Conservation (phyloP, 495 filamentous ascomycete species). For the Zalerion maritima region DNA sequence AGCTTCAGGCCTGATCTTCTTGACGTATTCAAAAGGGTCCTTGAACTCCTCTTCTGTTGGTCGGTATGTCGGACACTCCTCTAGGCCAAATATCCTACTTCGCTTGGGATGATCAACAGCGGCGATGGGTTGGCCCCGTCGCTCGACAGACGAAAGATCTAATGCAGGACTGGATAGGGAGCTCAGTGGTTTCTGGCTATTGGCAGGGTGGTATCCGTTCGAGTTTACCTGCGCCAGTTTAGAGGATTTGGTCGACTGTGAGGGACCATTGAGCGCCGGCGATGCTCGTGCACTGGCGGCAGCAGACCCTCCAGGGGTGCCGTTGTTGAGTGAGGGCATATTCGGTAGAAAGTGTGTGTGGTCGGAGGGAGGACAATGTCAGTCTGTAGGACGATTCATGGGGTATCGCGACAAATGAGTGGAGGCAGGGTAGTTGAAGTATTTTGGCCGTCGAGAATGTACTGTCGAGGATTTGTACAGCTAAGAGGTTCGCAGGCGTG, state of each 20-base stretch:
- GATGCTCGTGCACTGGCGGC: conserved; percentile 30
- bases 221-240: conserved; percentile 29
- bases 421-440: no score
- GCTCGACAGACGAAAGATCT: conserved; percentile 81
- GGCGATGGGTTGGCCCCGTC: conserved; percentile 62
- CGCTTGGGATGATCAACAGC: conserved; percentile 62
- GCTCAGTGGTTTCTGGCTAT: conserved; percentile 33
- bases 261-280: conserved; percentile 23
- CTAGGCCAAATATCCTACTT: conserved; percentile 64
- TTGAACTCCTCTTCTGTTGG: conserved; percentile 90
- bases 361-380: no score
- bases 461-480: no score
- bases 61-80: conserved; percentile 82
- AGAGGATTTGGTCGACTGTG: conserved; percentile 14
- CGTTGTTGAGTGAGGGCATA: conserved; percentile 5
- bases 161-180: conserved; percentile 44
- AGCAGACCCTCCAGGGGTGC: conserved; percentile 2
- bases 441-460: no score
- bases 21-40: conserved; percentile 84
- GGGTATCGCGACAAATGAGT: no score
- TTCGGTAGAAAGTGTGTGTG: conserved; percentile 2
- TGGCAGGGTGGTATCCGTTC: conserved; percentile 38
- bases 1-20: conserved; percentile 75
- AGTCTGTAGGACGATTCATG: no score
- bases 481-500: no score